Evolutionary conservation across 2,329 filamentous ascomycete species (phyloP), one percentile per base, ranked within the genome.

Genomic region (Alternaria arborescens): DNA sequence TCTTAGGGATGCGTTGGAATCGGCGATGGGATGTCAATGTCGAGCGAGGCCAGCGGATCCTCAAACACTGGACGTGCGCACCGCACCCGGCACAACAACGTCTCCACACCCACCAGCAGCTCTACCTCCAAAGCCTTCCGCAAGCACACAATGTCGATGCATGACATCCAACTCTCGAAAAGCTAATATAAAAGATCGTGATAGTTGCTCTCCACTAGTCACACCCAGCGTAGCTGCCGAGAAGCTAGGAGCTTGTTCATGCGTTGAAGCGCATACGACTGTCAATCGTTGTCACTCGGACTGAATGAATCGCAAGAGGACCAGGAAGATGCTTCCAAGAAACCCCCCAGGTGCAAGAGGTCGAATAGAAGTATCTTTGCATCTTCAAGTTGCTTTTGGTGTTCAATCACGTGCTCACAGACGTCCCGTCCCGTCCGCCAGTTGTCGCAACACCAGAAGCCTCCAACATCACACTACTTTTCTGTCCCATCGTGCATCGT

Each of bases 1-100:
- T 36, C 32, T 43, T 34, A 38, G 58, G 41, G 52, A 32, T 32
- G 52, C 52, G 44, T 20, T 43, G 54, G 34, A 55, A 55, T 54
- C 32, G 64, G 38, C 30, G 52, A 53, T 48, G 42, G 22, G 41
- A 38, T 30, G 42, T 42, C 44, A 51, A 57, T 24, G 63, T 52
- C 20, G 60, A 47, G 48, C 41, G 42, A 51, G 18, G 42, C 20
- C 54, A 18, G 54, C 50, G 38, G 59, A 50, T 58, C 48, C 26
- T 53, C 59, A 58, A 50, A 58, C 55, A 58, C 57, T 62, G 64
- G 41, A 60, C 61, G 66, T 67, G 64, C 66, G 58, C 58, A 44
- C 58, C 60, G 28, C 28, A 30, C 28, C 57, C 62, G 61, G 60
- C 58, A 44, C 43, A 58, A 34, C 58, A 38, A 18, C 42, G 60